Evolutionary conservation across 1,284 basidiomycete species (phyloP), one percentile per base, ranked within the genome.

Genomic region (Neonothopanus nambi): DNA sequence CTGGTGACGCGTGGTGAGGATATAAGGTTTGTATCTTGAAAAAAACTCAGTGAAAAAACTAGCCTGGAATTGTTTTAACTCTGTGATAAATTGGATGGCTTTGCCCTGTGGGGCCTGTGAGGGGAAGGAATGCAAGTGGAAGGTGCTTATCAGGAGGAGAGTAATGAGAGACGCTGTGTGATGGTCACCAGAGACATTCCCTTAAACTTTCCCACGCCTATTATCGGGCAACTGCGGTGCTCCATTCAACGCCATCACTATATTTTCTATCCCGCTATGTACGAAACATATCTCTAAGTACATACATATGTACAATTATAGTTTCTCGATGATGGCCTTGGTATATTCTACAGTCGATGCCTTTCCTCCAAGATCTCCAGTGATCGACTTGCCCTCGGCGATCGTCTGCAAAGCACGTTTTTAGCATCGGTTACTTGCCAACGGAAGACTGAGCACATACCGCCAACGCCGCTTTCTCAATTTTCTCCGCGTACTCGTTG

Each of bases 321-420:
- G 76, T 75, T 85, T 93, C 60, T 77, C 65, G 59, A 97, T 86
- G 74, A 98, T 96, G 40, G 92, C 89, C 55, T 83, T 70, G 37
- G 95, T 95, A 77, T 92, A 98, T 73, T 96, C 86, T 68, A 79
- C 78, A 13, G 95, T 98, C 45, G 85, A 84, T 21, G 95, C 82
- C 70, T 91, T 94, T 50, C 95, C 95, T 46, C 95, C 94, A 57
- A 98, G 77, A 73, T 98, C 95, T 36, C 93, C 88, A 15, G 95
- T 98, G 70, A 96, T 95, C 46, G 79, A 71, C 78, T 91, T 93
- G 65, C 95, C 95, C 76, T 97, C 94, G 33, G 94, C 92, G 65
- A 98, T 96, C 45, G 94, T 97, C 92, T 94, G 61, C 13, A 61
- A 58, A 53, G 44, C 9, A 52, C 62, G 40, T n/a, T 35, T 51